These are phyloP conservation scores for Fragaria iinumae DNA, from an alignment of 306 rosid species.

Conservation along the genomic window DNA sequence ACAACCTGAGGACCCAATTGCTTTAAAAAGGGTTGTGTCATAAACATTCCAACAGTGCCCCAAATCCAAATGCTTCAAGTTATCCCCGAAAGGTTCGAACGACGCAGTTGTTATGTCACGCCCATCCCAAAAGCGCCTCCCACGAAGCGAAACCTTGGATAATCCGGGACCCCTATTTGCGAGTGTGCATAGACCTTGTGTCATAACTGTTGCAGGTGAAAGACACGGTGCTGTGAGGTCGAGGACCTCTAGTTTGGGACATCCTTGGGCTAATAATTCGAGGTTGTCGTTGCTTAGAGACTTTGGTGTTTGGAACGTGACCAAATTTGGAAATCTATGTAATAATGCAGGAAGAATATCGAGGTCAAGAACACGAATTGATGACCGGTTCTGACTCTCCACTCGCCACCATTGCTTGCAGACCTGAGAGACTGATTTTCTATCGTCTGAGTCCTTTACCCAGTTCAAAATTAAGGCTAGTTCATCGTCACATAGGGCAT, in stretches of 20 bases:
- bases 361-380: conserved; percentile 10
- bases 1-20: conserved; percentile 8
- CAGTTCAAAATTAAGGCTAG: conserved; percentile 18
- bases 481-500: conserved; percentile 18
- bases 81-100: neutral
- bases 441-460: neutral
- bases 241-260: conserved; percentile 29
- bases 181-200: conserved; percentile 19
- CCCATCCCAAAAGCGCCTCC: conserved; percentile 13
- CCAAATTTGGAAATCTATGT: conserved; percentile 26
- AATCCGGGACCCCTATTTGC: conserved; percentile 21
- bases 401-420: conserved; percentile 27
- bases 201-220: no score
- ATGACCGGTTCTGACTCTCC: conserved; percentile 23
- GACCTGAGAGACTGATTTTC: conserved; percentile 27
- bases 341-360: conserved; percentile 6
- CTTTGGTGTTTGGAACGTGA: neutral
- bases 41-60: conserved; percentile 10
- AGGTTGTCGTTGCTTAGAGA: conserved; percentile 17
- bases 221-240: neutral
- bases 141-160: conserved; percentile 17
- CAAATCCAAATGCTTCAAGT: conserved; percentile 26
- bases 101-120: neutral
- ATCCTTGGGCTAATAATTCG: conserved; percentile 16
- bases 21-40: conserved; percentile 23